These are phyloP conservation scores for Cladosporium oxysporum DNA, from an alignment of 2,329 filamentous ascomycete species.

Conservation along the genomic window DNA sequence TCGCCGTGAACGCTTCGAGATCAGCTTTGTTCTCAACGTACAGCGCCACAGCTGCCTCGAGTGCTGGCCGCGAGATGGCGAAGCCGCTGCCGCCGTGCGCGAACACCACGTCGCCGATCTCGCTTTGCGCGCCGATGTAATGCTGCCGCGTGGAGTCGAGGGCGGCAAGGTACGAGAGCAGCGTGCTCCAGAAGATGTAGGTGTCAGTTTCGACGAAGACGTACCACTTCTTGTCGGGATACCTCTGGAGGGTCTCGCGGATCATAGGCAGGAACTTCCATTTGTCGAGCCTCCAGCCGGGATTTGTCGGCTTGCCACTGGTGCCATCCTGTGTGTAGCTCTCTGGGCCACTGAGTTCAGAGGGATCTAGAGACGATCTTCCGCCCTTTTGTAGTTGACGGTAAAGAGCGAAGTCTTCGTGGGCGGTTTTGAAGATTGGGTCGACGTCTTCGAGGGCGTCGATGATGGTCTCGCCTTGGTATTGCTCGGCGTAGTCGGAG, in stretches of 20 bases:
- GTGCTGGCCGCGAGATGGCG: conserved; percentile 42
- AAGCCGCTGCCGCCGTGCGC: conserved; percentile 46
- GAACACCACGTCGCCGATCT: conserved; percentile 39
- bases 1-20: conserved; percentile 29
- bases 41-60: conserved; percentile 37
- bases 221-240: conserved; percentile 57
- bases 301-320: conserved; percentile 33
- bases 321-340: conserved; percentile 18
- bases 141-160: conserved; percentile 45
- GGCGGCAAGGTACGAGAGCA: conserved; percentile 42
- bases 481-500: conserved; percentile 41
- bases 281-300: conserved; percentile 44
- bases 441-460: conserved; percentile 31
- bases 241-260: conserved; percentile 30
- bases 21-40: conserved; percentile 43
- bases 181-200: conserved; percentile 54
- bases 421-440: conserved; percentile 20
- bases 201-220: conserved; percentile 62
- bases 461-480: conserved; percentile 38
- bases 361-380: conserved; percentile 14
- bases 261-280: conserved; percentile 60
- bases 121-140: conserved; percentile 44
- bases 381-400: conserved; percentile 28
- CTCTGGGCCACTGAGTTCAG: conserved; percentile 21
- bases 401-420: conserved; percentile 34